Evolutionary conservation across 192 early-diverging fungal species (phyloP).

Genomic region (Cetraspora pellucida): DNA sequence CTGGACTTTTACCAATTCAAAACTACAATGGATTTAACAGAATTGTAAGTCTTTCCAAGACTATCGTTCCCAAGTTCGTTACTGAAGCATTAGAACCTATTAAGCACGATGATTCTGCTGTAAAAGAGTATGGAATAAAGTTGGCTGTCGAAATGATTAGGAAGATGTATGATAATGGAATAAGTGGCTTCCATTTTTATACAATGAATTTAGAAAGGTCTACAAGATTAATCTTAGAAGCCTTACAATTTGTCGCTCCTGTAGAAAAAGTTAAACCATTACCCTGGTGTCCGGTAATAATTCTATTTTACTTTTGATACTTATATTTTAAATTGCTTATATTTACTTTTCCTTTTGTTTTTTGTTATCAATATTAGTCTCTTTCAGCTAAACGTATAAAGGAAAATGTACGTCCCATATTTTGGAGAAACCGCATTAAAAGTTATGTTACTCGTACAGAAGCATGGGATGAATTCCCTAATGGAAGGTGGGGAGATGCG

Average conservation of each 20-base stretch:
- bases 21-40: slow-evolving; percentile 87
- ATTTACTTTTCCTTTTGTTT: too few species aligned
- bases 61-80: slow-evolving; percentile 77
- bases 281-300: slow-evolving; percentile 79
- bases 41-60: slow-evolving; percentile 84
- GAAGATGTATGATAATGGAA: slow-evolving; percentile 54
- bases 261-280: slow-evolving; percentile 67
- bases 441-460: slow-evolving; percentile 90
- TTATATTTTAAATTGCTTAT: too few species aligned
- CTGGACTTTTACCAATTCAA: slow-evolving; percentile 96
- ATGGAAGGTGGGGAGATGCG: slow-evolving; percentile 98
- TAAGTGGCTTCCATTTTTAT: slow-evolving; percentile 87
- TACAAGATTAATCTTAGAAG: slow-evolving; percentile 80
- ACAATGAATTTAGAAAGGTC: slow-evolving; percentile 91
- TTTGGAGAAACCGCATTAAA: slow-evolving; percentile 94
- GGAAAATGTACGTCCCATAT: slow-evolving; percentile 98
- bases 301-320: too few species aligned
- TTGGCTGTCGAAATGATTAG: slow-evolving; percentile 78
- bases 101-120: slow-evolving; percentile 93
- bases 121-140: slow-evolving; percentile 90
- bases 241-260: slow-evolving; percentile 68
- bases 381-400: slow-evolving; percentile 72
- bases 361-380: slow-evolving; percentile 31
- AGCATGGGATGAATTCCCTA: slow-evolving; percentile 94
- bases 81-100: slow-evolving; percentile 81